A percentile compares a stretch with the other conserved stretches of the same genome.
phyloP scores from a whole-genome alignment of 495 filamentous ascomycete species.

The Penicillium waksmanii region DNA sequence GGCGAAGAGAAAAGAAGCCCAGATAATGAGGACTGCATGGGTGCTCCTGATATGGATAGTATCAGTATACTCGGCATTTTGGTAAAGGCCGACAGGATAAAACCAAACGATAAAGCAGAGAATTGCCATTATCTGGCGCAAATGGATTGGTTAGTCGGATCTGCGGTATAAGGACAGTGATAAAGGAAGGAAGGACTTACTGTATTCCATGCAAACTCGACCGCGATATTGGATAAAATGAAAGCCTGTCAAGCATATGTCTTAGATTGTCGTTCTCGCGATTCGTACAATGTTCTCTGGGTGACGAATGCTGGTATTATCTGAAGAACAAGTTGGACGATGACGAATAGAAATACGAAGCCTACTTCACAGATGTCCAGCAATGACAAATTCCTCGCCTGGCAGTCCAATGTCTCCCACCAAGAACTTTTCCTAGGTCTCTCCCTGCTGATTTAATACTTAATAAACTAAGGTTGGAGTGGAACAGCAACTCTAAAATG shows the following conservation, averaged over 20 bases:
- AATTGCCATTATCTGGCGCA: neutral
- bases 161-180: no score
- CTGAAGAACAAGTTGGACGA: neutral
- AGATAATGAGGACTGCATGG: neutral
- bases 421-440: no score
- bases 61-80: neutral
- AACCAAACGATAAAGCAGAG: neutral
- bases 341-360: neutral
- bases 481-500: no score
- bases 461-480: no score
- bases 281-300: slow-evolving; percentile 68
- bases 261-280: slow-evolving; percentile 79
- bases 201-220: slow-evolving; percentile 68
- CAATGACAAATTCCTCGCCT: no score
- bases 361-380: no score
- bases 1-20: neutral
- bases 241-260: slow-evolving; percentile 77
- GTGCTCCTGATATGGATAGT: neutral
- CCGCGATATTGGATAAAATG: slow-evolving; percentile 65
- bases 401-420: no score
- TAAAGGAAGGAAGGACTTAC: slow-evolving; percentile 26
- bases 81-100: neutral
- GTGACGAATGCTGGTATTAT: slow-evolving; percentile 4
- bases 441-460: no score
- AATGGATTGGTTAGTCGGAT: neutral